phyloP scores from a whole-genome alignment of 2,329 filamentous ascomycete species.

The Colletotrichum sp. region DNA sequence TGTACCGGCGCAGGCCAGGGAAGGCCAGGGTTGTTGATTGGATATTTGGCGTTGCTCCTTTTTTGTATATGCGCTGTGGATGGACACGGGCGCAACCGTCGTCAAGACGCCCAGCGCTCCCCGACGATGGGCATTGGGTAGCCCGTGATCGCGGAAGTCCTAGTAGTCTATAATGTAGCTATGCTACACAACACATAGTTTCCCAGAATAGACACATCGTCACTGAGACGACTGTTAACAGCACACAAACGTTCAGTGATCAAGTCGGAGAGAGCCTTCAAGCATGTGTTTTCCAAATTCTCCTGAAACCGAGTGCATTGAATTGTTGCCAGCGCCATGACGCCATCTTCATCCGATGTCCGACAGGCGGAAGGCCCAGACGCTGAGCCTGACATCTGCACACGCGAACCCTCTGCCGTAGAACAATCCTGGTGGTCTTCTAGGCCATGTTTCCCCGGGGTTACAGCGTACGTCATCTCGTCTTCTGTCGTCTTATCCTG shows the following conservation, averaged over 20 bases:
- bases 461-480: neutral
- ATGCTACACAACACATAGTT: slow-evolving; percentile 7
- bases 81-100: neutral
- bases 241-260: neutral
- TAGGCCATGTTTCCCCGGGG: neutral
- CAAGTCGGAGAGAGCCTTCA: no score
- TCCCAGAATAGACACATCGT: slow-evolving; percentile 3
- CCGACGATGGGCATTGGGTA: neutral
- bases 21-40: slow-evolving; percentile 7
- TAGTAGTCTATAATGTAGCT: slow-evolving; percentile 20
- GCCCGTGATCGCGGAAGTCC: neutral
- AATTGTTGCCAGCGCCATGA: neutral
- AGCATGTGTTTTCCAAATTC: neutral
- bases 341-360: slow-evolving; percentile 10
- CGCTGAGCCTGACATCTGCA: neutral
- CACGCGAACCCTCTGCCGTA: neutral
- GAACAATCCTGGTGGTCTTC: neutral
- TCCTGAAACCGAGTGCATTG: slow-evolving; percentile 1
- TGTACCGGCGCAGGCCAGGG: slow-evolving; percentile 12
- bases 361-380: neutral
- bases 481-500: slow-evolving; percentile 12
- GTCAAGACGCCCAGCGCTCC: neutral
- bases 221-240: neutral
- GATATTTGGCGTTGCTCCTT: slow-evolving; percentile 28
- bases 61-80: slow-evolving; percentile 20